Evolutionary conservation across 1,139 yeast species (phyloP).

Genomic region (Suhomyces choctaworum): DNA sequence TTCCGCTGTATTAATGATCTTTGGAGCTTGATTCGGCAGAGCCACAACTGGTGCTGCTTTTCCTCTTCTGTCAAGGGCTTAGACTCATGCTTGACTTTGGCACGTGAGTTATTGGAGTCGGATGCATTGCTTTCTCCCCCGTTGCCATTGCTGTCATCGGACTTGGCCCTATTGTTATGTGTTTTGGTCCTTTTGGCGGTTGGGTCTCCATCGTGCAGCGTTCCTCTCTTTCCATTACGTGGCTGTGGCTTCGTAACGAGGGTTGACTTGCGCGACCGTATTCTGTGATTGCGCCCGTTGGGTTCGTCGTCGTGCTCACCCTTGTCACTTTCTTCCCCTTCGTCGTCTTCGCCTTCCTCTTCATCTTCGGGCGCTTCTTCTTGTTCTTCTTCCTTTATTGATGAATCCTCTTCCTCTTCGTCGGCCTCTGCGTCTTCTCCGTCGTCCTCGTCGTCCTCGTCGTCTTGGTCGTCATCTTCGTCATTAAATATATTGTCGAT

Average conservation of each 20-base stretch:
- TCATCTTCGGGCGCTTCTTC: slow-evolving; percentile 9
- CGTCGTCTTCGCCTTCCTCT: slow-evolving; percentile 10
- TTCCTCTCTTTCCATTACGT: slow-evolving; percentile 11
- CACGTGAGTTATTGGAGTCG: slow-evolving; percentile 3
- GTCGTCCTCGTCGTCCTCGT: slow-evolving; percentile 31
- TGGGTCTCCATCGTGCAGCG: slow-evolving; percentile 3
- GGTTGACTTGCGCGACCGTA: slow-evolving; percentile 11
- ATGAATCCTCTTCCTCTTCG: slow-evolving; percentile 22
- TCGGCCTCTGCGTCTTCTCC: slow-evolving; percentile 31
- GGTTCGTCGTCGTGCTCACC: slow-evolving; percentile 12
- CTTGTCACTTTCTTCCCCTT: slow-evolving; percentile 15
- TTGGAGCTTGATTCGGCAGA: slow-evolving; percentile 48
- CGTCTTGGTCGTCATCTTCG: slow-evolving; percentile 26
- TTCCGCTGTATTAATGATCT: slow-evolving; percentile 47
- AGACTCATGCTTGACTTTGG: slow-evolving; percentile 13
- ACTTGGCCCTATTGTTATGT: slow-evolving; percentile 3
- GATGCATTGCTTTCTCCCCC: slow-evolving; percentile 8
- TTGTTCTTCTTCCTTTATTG: slow-evolving; percentile 13
- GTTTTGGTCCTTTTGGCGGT: slow-evolving; percentile 4
- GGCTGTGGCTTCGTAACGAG: slow-evolving; percentile 2
- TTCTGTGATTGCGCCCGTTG: slow-evolving; percentile 11
- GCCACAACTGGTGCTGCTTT: slow-evolving; percentile 48
- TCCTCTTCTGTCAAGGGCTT: slow-evolving; percentile 34
- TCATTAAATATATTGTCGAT: slow-evolving; percentile 32
- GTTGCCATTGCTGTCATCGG: slow-evolving; percentile 7